Conservation (phyloP, 2,329 filamentous ascomycete genomes). For the Bipolaris cookei region DNA sequence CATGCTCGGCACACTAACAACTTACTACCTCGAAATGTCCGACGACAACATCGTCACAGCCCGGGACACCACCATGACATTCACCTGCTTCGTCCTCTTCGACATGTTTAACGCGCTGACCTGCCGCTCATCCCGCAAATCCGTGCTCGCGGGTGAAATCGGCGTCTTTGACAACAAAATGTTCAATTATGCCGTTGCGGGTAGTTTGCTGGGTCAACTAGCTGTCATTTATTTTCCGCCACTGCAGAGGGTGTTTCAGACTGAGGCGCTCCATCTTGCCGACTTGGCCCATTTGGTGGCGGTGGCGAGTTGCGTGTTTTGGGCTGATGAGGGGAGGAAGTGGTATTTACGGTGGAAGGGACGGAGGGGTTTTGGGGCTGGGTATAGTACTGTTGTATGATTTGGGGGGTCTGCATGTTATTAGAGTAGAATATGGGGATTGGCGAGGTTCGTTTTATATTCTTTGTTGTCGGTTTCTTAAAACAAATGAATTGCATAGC, state of each 20-base stretch:
- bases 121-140: conserved; percentile 90
- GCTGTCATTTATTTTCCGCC: conserved; percentile 95
- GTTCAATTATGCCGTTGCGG: conserved; percentile 94
- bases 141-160: conserved; percentile 82
- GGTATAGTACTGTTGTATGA: conserved; percentile 51
- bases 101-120: conserved; percentile 99
- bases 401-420: not conserved
- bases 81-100: conserved; percentile 97
- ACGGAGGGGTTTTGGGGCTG: conserved; percentile 40
- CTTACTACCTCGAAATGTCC: conserved; percentile 91
- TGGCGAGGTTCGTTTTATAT: no score
- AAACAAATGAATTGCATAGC: not conserved
- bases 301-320: conserved; percentile 90
- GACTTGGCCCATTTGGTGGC: conserved; percentile 76
- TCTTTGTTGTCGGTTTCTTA: no score
- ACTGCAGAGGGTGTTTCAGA: conserved; percentile 94
- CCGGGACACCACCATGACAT: conserved; percentile 98
- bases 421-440: not conserved
- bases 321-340: conserved; percentile 91
- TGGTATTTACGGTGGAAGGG: conserved; percentile 58
- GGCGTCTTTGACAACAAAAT: conserved; percentile 84
- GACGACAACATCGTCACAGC: conserved; percentile 81
- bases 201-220: conserved; percentile 83
- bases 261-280: conserved; percentile 76
- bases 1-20: conserved; percentile 87